phyloP scores from a whole-genome alignment of 139 green algal species.

The Gonium pectorale region DNA sequence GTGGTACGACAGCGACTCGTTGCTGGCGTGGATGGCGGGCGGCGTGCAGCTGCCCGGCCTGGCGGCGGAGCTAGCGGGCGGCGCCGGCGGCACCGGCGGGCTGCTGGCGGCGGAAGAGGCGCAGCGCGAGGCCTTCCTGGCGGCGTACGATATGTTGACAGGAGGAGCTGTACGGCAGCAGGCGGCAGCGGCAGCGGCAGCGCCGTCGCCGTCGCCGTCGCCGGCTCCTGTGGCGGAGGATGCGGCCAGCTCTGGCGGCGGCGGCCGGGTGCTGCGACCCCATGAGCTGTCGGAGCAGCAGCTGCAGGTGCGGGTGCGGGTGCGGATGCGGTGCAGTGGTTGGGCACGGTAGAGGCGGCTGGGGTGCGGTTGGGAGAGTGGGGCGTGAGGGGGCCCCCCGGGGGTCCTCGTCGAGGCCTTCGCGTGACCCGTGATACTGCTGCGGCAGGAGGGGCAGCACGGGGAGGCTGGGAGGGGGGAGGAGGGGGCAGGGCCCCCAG shows the following conservation, averaged over 20 bases:
- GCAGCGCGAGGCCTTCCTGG: neutral
- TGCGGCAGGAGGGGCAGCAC: no score
- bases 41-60: slow-evolving; percentile 20
- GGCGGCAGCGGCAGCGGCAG: neutral
- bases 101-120: slow-evolving; percentile 11
- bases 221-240: neutral
- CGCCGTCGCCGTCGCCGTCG: neutral
- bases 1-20: slow-evolving; percentile 43
- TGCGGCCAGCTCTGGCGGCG: neutral
- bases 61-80: neutral
- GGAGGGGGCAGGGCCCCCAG: no score
- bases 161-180: neutral
- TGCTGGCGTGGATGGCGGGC: slow-evolving; percentile 11
- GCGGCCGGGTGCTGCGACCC: neutral
- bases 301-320: slow-evolving; percentile 27
- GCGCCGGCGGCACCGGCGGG: neutral
- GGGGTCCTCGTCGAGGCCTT: no score
- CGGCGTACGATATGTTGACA: neutral
- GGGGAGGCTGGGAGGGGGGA: no score
- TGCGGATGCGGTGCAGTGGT: no score
- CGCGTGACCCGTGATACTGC: no score
- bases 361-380: no score
- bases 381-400: no score
- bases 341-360: no score
- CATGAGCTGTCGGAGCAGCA: slow-evolving; percentile 33